phyloP scores from a whole-genome alignment of 345 rosid genomes.

The Sonneratia caseolaris region DNA sequence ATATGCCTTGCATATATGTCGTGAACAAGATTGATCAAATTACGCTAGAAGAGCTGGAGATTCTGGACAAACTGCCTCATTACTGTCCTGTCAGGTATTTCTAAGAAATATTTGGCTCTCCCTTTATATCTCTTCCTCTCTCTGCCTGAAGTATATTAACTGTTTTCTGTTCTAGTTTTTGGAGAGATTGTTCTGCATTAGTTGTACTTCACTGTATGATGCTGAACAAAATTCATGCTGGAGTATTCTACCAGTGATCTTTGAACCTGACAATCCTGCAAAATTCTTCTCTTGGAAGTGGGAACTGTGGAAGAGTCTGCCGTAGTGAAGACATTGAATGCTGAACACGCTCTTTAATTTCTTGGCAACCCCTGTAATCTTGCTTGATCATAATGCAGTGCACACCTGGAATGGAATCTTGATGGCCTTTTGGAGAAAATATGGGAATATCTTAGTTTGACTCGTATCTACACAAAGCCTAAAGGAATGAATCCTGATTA shows the following conservation, averaged over 20 bases:
- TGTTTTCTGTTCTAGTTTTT: not conserved
- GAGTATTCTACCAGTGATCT: not conserved
- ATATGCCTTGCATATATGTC: conserved; percentile 94
- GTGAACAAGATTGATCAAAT: conserved; percentile 96
- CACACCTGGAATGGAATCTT: conserved; percentile 96
- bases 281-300: not conserved
- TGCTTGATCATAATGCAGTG: conserved; percentile 31
- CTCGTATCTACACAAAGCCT: conserved; percentile 91
- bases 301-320: not conserved
- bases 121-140: not conserved
- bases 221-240: not conserved
- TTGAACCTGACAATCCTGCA: not conserved
- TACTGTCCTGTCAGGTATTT: conserved; percentile 92
- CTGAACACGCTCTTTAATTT: not conserved
- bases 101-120: not conserved
- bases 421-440: conserved; percentile 84
- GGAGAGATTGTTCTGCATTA: not conserved
- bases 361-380: not conserved
- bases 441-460: conserved; percentile 87
- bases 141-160: not conserved
- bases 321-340: not conserved
- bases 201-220: not conserved
- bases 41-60: conserved; percentile 87
- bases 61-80: conserved; percentile 96
- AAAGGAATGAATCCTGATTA: conserved; percentile 98